phyloP scores from a whole-genome alignment of 179 eudicot species.

The Silene coronaria region DNA sequence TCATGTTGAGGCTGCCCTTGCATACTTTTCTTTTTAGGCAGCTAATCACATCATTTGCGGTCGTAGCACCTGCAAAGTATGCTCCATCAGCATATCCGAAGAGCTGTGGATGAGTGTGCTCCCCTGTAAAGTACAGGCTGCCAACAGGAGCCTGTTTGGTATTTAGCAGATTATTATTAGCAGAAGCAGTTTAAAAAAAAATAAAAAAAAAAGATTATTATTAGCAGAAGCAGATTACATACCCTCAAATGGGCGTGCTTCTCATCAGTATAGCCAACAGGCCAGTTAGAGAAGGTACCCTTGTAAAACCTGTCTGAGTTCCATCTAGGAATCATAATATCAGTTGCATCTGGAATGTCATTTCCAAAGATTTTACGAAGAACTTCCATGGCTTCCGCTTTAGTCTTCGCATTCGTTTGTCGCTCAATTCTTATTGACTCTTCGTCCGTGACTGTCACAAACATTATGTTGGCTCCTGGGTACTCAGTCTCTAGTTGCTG shows the following conservation, averaged over 20 bases:
- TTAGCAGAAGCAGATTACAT: background rate
- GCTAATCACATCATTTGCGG: no score
- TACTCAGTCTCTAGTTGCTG: constrained; percentile 30
- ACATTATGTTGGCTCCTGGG: constrained; percentile 28
- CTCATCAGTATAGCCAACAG: constrained; percentile 18
- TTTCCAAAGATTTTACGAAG: constrained; percentile 31
- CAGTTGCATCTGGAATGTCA: constrained; percentile 24
- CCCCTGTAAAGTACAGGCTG: constrained; percentile 25
- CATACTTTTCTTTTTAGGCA: no score
- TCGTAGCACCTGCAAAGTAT: constrained; percentile 16
- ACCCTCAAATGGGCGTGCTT: constrained; percentile 15
- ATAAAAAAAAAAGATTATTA: no score
- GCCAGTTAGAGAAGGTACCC: constrained; percentile 32
- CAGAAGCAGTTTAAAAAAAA: no score
- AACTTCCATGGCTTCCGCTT: constrained; percentile 32
- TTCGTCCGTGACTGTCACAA: constrained; percentile 21
- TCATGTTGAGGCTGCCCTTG: no score
- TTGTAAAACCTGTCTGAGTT: constrained; percentile 20
- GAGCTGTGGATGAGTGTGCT: constrained; percentile 21
- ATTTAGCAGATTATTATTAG: no score
- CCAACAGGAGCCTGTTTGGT: constrained; percentile 23
- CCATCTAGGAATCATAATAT: constrained; percentile 29
- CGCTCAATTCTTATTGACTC: constrained; percentile 28
- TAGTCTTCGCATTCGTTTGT: constrained; percentile 28
- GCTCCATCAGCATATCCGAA: constrained; percentile 32